Conservation (phyloP, 176 grass and related monocot genomes). For the Pontederia paniculata region DNA sequence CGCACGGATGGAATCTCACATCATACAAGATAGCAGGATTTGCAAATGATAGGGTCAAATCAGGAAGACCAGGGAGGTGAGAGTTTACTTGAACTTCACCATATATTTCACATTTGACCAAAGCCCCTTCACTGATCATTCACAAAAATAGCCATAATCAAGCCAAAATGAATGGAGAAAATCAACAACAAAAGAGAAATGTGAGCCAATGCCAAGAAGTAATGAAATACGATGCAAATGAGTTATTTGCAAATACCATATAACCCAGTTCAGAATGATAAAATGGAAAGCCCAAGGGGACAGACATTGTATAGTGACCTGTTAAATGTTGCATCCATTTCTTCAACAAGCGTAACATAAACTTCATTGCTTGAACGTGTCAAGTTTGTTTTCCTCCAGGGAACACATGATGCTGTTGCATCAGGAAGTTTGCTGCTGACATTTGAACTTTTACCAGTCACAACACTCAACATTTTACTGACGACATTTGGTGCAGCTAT, state of each 20-base stretch:
- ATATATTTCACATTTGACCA: conserved; percentile 75
- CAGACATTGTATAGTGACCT: conserved; percentile 29
- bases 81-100: conserved; percentile 88
- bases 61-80: conserved; percentile 74
- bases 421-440: conserved; percentile 61
- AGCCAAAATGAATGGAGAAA: neutral
- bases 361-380: conserved; percentile 83
- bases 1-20: conserved; percentile 79
- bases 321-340: conserved; percentile 76
- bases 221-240: too few species aligned
- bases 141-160: neutral
- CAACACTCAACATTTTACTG: conserved; percentile 68
- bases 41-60: conserved; percentile 78
- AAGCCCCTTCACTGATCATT: conserved; percentile 41
- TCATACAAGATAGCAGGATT: conserved; percentile 71
- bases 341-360: conserved; percentile 84
- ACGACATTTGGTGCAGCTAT: conserved; percentile 61
- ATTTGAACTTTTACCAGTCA: conserved; percentile 66
- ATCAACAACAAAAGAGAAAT: neutral
- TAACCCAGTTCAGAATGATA: neutral
- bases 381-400: conserved; percentile 58
- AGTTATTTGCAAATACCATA: neutral
- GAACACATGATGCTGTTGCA: conserved; percentile 62
- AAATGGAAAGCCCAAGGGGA: neutral
- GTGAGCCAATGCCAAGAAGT: too few species aligned